Conservation (phyloP, 345 rosid species). For the Linum lewisii region DNA sequence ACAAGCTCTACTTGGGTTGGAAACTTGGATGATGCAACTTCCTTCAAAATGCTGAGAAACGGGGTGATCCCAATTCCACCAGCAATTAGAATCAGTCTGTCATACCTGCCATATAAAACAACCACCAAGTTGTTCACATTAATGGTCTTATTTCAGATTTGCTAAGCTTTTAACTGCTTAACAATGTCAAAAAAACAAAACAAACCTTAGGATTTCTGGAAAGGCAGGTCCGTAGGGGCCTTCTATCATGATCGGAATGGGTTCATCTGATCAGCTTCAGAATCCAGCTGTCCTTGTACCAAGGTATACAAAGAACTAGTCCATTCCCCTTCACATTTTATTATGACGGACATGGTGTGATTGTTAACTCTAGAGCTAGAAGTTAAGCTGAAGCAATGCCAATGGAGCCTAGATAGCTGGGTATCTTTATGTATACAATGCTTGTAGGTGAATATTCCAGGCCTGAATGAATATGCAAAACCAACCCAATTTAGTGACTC, state of each 20-base stretch:
- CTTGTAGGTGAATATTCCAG: constrained; percentile 58
- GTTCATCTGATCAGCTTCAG: constrained; percentile 22
- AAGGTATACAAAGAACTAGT: constrained; percentile 43
- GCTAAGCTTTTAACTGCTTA: no score
- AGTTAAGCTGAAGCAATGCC: constrained; percentile 82
- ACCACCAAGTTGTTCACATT: no score
- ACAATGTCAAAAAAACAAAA: no score
- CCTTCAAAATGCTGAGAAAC: constrained; percentile 65
- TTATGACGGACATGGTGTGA: constrained; percentile 41
- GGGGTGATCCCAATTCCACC: constrained; percentile 90
- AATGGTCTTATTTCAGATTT: no score
- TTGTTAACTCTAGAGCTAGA: constrained; percentile 51
- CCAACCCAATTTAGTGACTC: background rate
- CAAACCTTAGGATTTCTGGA: constrained; percentile 51
- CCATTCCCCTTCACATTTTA: constrained; percentile 65
- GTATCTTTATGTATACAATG: constrained; percentile 58
- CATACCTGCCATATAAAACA: constrained; percentile 43
- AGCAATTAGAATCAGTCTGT: constrained; percentile 56
- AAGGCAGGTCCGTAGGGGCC: constrained; percentile 87
- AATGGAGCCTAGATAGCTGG: constrained; percentile 50
- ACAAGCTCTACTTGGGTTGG: constrained; percentile 48
- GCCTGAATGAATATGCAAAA: constrained; percentile 31
- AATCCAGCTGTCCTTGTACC: constrained; percentile 31
- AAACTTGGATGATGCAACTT: constrained; percentile 34
- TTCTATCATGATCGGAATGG: constrained; percentile 46